Base-by-base conservation (phyloP, 164 flowering plant species). In the Piper betle region DNA sequence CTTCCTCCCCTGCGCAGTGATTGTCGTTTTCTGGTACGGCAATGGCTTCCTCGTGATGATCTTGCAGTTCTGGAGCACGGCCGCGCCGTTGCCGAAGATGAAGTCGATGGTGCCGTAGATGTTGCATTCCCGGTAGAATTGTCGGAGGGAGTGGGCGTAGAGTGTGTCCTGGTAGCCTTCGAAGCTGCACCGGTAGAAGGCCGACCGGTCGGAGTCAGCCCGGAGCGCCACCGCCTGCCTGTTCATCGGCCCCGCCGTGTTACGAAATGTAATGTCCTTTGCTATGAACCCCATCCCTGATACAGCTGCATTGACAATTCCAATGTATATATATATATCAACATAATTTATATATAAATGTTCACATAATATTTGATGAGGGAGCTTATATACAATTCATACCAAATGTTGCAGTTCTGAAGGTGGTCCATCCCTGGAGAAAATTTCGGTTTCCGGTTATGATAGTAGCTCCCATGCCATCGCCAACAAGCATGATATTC, bases 21-120 rank as follows among this genome's bases (percentile, higher is more conserved):
- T 82, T 6, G 94, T 86, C 62, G 85, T 88, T 72, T 84, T 91
- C 68, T 91, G 97, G 6, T 75, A 59, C 0, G 93, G 91, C 5
- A 87, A 62, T 4, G 97, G 97, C 8, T 74, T 71, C 9, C 93
- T 60, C 3, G 96, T 79, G 82, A 68, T 80, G 50, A 91, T 87
- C 48, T 79, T 83, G 85, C 97, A 91, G 63, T 74, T 76, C 58
- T 91, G 95, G 25, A 91, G 79, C 37, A 87, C 85, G 0, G 96
- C 91, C 0, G 91, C 96, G 0, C 95, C 96, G 52, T 91, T 91
- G 65, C 97, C 97, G 53, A 91, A 85, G 3, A 91, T 87, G 87
- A 82, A 91, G 71, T 91, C 97, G 37, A 91, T 82, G 64, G 97
- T 91, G 52, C 96, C 97, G 33, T 80, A 74, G 53, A 90, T 79